These are phyloP conservation scores for Zymoseptoria pseudotritici DNA, from an alignment of 2,329 filamentous ascomycete genomes.

Conservation along the genomic window DNA sequence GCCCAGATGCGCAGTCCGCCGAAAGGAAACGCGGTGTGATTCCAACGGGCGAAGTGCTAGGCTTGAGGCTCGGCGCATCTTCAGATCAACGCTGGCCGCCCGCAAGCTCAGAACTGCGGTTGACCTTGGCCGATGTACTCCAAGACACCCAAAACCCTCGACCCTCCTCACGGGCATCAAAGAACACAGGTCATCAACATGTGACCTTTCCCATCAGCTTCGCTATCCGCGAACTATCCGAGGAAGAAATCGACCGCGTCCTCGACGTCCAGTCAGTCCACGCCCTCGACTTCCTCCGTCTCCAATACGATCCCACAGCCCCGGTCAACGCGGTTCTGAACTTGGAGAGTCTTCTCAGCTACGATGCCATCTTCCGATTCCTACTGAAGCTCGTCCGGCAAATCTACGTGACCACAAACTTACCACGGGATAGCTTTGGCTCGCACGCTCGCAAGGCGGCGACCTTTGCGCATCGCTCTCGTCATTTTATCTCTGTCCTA, in stretches of 20 bases:
- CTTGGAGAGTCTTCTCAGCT: constrained; percentile 61
- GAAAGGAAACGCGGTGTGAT: constrained; percentile 65
- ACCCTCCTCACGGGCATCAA: neutral
- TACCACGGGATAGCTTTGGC: constrained; percentile 13
- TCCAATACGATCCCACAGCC: constrained; percentile 73
- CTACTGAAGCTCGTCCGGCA: constrained; percentile 71
- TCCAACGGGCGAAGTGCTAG: constrained; percentile 64
- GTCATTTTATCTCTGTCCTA: constrained; percentile 68
- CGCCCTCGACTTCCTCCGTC: constrained; percentile 84
- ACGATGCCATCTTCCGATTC: constrained; percentile 77
- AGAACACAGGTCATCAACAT: constrained; percentile 46
- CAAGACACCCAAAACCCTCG: constrained; percentile 44
- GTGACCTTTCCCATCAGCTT: constrained; percentile 46
- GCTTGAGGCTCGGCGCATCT: constrained; percentile 71
- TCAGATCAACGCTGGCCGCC: constrained; percentile 72
- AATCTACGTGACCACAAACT: constrained; percentile 45
- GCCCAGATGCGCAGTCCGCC: constrained; percentile 70
- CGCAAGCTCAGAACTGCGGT: constrained; percentile 82
- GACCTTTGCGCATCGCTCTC: constrained; percentile 64
- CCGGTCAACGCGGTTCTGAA: constrained; percentile 70
- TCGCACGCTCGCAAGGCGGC: neutral
- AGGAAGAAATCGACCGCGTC: constrained; percentile 72
- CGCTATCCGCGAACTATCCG: constrained; percentile 70
- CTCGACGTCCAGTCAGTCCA: constrained; percentile 76
- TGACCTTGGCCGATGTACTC: constrained; percentile 80